Percentiles rank a stretch among this genome's conserved stretches.
These are phyloP conservation scores for Tulasnella sp. DNA, from an alignment of 768 basidiomycete genomes.

Conservation along the genomic window DNA sequence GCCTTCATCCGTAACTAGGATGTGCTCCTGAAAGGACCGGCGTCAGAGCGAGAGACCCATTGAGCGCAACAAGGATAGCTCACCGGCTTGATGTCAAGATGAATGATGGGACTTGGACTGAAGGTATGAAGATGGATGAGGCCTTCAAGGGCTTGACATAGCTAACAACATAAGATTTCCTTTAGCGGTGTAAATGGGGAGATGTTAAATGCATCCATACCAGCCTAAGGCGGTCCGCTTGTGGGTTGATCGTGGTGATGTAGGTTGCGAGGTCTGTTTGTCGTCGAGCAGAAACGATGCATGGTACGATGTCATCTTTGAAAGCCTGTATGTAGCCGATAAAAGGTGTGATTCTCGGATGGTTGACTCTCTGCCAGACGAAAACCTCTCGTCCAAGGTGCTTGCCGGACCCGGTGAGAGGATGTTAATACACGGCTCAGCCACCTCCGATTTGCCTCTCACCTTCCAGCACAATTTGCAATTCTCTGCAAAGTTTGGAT, in stretches of 20 bases:
- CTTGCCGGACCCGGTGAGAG: background rate
- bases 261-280: background rate
- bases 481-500: too few species aligned
- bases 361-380: background rate
- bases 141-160: background rate
- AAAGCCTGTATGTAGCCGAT: background rate
- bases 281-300: background rate
- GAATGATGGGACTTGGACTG: background rate
- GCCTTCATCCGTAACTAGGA: conserved; percentile 12
- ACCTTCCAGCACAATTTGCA: too few species aligned
- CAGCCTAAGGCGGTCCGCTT: background rate
- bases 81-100: background rate
- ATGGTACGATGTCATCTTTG: background rate
- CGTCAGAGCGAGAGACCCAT: too few species aligned
- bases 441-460: too few species aligned
- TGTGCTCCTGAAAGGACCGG: background rate
- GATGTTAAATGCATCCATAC: background rate
- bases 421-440: background rate
- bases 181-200: background rate
- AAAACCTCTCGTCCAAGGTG: background rate
- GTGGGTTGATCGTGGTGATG: background rate
- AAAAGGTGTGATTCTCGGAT: background rate
- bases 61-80: background rate
- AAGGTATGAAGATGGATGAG: background rate
- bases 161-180: background rate